Conservation (phyloP, 257 asterid species). For the Ligustrum vulgare region DNA sequence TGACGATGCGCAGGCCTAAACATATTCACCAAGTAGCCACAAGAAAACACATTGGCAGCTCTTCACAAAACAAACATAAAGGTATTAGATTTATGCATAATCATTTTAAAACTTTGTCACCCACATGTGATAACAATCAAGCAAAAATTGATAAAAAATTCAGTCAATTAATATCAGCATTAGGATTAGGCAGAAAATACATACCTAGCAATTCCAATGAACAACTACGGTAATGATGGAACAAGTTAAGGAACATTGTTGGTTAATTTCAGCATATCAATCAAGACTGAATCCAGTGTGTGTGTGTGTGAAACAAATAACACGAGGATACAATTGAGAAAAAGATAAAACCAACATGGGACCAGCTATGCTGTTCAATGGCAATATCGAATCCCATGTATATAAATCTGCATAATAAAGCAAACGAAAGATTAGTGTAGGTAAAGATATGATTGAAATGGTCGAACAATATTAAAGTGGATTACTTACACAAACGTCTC, state of each 20-base stretch:
- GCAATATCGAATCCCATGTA: constrained; percentile 99
- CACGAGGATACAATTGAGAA: constrained; percentile 93
- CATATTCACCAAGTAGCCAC: constrained; percentile 92
- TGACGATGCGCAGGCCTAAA: constrained; percentile 75
- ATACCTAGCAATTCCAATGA: constrained; percentile 94
- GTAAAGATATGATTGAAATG: constrained; percentile 21
- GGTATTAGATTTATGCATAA: background rate
- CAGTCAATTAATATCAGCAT: constrained; percentile 11
- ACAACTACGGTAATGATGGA: constrained; percentile 50
- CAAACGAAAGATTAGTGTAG: constrained; percentile 23
- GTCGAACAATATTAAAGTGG: constrained; percentile 15
- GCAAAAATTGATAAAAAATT: constrained; percentile 2
- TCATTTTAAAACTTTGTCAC: constrained; percentile 12
- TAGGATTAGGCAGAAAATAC: constrained; percentile 21
- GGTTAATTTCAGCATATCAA: constrained; percentile 18
- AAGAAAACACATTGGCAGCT: constrained; percentile 97
- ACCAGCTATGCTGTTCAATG: constrained; percentile 98
- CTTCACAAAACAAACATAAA: constrained; percentile 45
- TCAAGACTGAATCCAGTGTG: constrained; percentile 8
- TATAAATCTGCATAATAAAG: constrained; percentile 72
- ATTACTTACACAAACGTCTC: constrained; percentile 90
- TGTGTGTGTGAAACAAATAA: background rate
- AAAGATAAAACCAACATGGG: constrained; percentile 94
- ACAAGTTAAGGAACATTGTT: constrained; percentile 52
- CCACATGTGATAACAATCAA: constrained; percentile 21